These are phyloP conservation scores for Paramyrothecium roridum DNA, from an alignment of 2,329 filamentous ascomycete species.

Conservation along the genomic window DNA sequence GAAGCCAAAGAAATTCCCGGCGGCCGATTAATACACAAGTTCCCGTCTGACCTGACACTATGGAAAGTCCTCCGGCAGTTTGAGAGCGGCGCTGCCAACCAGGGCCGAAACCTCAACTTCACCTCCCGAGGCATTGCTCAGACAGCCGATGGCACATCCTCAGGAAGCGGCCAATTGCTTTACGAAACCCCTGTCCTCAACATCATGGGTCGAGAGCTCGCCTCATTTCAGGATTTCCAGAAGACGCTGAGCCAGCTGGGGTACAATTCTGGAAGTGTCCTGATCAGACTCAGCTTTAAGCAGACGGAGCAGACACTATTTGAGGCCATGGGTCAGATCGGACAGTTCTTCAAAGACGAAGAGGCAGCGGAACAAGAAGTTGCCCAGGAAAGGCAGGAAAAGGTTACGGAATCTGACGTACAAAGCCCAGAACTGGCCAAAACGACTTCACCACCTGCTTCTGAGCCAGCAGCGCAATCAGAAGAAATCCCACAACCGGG, in stretches of 20 bases:
- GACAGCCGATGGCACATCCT: conserved; percentile 47
- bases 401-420: conserved; percentile 5
- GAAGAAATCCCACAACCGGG: background rate
- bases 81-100: conserved; percentile 69
- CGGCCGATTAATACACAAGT: conserved; percentile 75
- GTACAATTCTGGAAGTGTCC: conserved; percentile 76
- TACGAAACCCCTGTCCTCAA: conserved; percentile 87
- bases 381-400: conserved; percentile 4
- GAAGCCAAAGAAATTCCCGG: conserved; percentile 62
- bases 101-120: conserved; percentile 67
- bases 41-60: conserved; percentile 81
- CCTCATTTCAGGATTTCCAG: conserved; percentile 77
- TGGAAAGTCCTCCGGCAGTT: conserved; percentile 91
- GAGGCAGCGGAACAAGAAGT: conserved; percentile 9
- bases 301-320: conserved; percentile 75
- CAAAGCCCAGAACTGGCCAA: conserved; percentile 6
- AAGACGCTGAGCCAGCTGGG: conserved; percentile 86
- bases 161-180: conserved; percentile 70
- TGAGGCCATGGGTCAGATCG: conserved; percentile 81
- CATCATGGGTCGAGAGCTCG: conserved; percentile 76
- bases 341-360: conserved; percentile 63
- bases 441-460: conserved; percentile 6
- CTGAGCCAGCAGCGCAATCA: background rate
- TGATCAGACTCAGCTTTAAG: conserved; percentile 76
- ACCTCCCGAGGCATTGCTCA: conserved; percentile 77